Percentiles rank a stretch among this genome's conserved stretches.
These are phyloP conservation scores for Sutorius australiensis DNA, from an alignment of 768 basidiomycete species.

Conservation along the genomic window DNA sequence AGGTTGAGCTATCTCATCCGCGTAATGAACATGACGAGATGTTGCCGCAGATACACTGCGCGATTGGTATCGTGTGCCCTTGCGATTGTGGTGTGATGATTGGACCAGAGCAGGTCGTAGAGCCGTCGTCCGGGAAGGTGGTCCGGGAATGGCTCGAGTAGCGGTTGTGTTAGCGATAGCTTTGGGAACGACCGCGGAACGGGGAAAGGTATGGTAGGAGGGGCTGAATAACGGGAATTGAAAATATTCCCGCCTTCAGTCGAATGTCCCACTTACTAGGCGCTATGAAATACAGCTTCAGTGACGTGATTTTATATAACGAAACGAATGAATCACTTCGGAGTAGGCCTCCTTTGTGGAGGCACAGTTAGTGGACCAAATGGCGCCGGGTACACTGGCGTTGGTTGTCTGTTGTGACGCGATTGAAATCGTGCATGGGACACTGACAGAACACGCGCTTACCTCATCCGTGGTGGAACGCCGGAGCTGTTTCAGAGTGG, in stretches of 20 bases:
- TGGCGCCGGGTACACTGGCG: conserved; percentile 13
- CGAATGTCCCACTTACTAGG: conserved; percentile 23
- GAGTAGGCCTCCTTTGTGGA: conserved; percentile 14
- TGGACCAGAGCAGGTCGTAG: conserved; percentile 1
- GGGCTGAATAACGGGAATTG: conserved; percentile 13
- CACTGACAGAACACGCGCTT: neutral
- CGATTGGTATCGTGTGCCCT: conserved; percentile 2
- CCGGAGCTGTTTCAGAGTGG: conserved; percentile 5
- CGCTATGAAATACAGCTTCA: conserved; percentile 11
- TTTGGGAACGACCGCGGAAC: conserved; percentile 10
- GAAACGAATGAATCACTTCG: conserved; percentile 17
- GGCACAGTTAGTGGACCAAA: conserved; percentile 17
- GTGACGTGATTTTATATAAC: conserved; percentile 2
- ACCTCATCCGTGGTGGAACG: conserved; percentile 15
- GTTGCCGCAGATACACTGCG: conserved; percentile 13
- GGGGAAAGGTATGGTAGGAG: conserved; percentile 29
- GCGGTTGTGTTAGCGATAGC: neutral
- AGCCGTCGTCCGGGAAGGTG: conserved; percentile 2
- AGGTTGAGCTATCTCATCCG: conserved; percentile 9
- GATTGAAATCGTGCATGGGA: neutral
- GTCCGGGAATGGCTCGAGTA: neutral
- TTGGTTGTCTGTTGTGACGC: conserved; percentile 14
- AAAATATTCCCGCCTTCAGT: conserved; percentile 9
- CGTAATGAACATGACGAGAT: conserved; percentile 27
- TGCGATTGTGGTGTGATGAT: conserved; percentile 6